Evolutionary conservation across 1,284 basidiomycete genomes (phyloP).

Genomic region (Thelephora terrestris): DNA sequence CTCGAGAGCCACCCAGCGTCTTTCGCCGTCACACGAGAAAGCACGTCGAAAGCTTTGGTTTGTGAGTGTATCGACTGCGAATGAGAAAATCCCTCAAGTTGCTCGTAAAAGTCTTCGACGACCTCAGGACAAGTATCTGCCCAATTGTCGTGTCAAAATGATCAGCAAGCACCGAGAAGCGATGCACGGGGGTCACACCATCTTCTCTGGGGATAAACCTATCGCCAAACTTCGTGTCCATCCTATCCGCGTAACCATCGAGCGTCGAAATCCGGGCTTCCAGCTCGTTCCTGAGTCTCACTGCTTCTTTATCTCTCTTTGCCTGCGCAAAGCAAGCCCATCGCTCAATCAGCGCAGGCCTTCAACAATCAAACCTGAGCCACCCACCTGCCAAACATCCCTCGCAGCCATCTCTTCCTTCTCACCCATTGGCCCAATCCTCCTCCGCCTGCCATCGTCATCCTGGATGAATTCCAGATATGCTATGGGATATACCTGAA

Average conservation of each 20-base stretch:
- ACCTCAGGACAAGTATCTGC: slow-evolving; percentile 43
- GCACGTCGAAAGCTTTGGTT: slow-evolving; percentile 24
- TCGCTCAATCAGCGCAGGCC: neutral
- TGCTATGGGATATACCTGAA: slow-evolving; percentile 50
- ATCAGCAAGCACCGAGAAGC: neutral
- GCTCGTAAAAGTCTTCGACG: slow-evolving; percentile 57
- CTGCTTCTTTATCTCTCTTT: slow-evolving; percentile 42
- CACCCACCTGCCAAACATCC: slow-evolving; percentile 63
- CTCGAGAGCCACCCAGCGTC: slow-evolving; percentile 58
- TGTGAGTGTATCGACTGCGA: slow-evolving; percentile 19
- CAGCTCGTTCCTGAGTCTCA: slow-evolving; percentile 41
- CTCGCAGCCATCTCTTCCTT: slow-evolving; percentile 56
- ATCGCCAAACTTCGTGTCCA: slow-evolving; percentile 41
- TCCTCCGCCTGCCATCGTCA: slow-evolving; percentile 40
- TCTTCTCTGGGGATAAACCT: slow-evolving; percentile 31
- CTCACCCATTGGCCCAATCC: slow-evolving; percentile 55
- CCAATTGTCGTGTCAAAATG: neutral
- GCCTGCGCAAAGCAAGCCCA: slow-evolving; percentile 25
- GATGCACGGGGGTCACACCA: slow-evolving; percentile 21
- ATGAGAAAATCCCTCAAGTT: slow-evolving; percentile 40
- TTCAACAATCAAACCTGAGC: neutral
- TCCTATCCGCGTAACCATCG: slow-evolving; percentile 43
- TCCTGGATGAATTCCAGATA: slow-evolving; percentile 50
- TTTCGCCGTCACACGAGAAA: slow-evolving; percentile 30
- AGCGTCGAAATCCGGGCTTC: slow-evolving; percentile 40